Evolutionary conservation across 2,329 filamentous ascomycete species (phyloP).

Genomic region (Pseudogymnoascus sp.): DNA sequence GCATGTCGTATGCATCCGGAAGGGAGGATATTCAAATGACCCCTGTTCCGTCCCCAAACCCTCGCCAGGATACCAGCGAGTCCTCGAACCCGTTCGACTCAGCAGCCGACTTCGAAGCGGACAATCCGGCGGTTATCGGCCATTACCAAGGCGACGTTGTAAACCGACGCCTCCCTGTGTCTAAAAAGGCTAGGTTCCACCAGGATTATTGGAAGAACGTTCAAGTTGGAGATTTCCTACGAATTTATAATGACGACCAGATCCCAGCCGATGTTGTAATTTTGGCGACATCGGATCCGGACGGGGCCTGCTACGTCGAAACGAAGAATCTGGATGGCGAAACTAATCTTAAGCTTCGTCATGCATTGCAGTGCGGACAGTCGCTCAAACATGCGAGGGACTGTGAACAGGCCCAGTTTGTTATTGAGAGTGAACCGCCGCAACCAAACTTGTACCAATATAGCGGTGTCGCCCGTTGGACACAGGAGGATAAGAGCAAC

Average conservation of each 20-base stretch:
- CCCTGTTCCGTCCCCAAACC: slow-evolving; percentile 75
- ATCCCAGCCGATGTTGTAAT: slow-evolving; percentile 91
- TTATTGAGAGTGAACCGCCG: slow-evolving; percentile 81
- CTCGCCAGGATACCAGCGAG: slow-evolving; percentile 33
- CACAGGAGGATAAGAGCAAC: slow-evolving; percentile 59
- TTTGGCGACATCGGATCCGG: slow-evolving; percentile 83
- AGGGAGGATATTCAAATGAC: slow-evolving; percentile 88
- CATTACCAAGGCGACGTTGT: slow-evolving; percentile 47
- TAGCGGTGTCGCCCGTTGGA: slow-evolving; percentile 82
- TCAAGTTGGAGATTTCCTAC: slow-evolving; percentile 90
- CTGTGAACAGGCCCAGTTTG: slow-evolving; percentile 82
- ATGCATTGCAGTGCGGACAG: slow-evolving; percentile 78
- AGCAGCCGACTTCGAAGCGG: slow-evolving; percentile 26
- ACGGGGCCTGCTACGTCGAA: slow-evolving; percentile 94
- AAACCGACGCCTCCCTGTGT: slow-evolving; percentile 57
- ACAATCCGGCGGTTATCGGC: slow-evolving; percentile 53
- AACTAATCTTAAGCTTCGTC: slow-evolving; percentile 92
- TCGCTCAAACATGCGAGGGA: slow-evolving; percentile 81
- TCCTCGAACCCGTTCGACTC: slow-evolving; percentile 27
- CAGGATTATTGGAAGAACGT: slow-evolving; percentile 93
- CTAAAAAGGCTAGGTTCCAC: slow-evolving; percentile 76
- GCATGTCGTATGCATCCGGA: slow-evolving; percentile 45
- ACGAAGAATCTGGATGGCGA: slow-evolving; percentile 98
- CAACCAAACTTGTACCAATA: slow-evolving; percentile 95
- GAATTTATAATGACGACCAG: slow-evolving; percentile 92